Base-by-base conservation (phyloP, 106 monocot species). In the Hemerocallis citrina region DNA sequence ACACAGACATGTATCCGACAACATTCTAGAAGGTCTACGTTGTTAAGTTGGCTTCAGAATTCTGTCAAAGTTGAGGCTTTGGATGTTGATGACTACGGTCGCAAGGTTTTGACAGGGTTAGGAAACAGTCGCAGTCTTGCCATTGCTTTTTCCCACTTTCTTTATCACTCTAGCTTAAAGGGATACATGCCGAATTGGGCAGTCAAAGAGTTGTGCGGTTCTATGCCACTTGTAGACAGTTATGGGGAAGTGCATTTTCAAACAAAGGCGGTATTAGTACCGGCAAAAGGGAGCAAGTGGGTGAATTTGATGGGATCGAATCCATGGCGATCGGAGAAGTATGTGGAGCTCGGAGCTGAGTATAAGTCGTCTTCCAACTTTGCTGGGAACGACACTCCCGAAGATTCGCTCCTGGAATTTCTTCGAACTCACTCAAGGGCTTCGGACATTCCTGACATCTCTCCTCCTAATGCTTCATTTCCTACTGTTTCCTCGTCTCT, bases 241-340 rank as follows among this genome's bases (percentile, higher is more conserved):
- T 77, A 77, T 38, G 85, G 84, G 11, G 3, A 1, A 20, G 67
- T 81, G 28, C 29, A 29, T 4, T 36, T 14, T 10, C 7, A 49
- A 23, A 63, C 41, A 21, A 56, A 14, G 0, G 32, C 17, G 8
- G 59, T 74, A 24, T 39, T 85, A 13, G 77, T 85, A 19, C 85
- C 85, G 12, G 77, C 81, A 16, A 71, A 68, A 52, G 73, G 73
- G 13, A 81, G 85, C 59, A 77, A 74, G 38, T 85, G 81, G 81
- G 77, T 68, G 14, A 42, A 48, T 15, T 33, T 85, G 47, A 35
- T 85, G 58, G 77, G 77, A 16, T 77, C 77, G n/a, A 85, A 85
- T 49, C 81, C 77, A 31, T 85, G 85, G 85, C 70, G 71, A 57
- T 30, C 3, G 1, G 67, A 72, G 31, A 35, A 43, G 2, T 81